Evolutionary conservation across 2,329 filamentous ascomycete species (phyloP).

Genomic region (Seiridium unicorne): DNA sequence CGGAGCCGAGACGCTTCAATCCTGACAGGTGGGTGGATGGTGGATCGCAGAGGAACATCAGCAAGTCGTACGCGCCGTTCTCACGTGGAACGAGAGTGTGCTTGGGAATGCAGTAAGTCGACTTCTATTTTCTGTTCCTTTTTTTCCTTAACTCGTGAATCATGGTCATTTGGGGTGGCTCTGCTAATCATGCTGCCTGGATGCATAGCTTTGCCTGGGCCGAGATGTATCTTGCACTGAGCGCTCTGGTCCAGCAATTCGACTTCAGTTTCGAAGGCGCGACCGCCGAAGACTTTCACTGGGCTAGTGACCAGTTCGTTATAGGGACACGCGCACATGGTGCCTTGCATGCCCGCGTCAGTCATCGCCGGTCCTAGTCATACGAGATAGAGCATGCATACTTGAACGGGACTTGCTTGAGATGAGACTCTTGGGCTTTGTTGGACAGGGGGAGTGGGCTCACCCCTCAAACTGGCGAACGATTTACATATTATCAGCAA

Average conservation of each 20-base stretch:
- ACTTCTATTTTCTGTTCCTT: neutral
- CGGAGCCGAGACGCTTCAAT: slow-evolving; percentile 19
- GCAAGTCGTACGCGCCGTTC: slow-evolving; percentile 1
- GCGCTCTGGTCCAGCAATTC: slow-evolving; percentile 12
- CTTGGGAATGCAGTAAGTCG: slow-evolving; percentile 5
- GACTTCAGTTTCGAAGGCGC: slow-evolving; percentile 13
- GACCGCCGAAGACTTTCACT: neutral
- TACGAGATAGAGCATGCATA: no score
- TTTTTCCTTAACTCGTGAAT: neutral
- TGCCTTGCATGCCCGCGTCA: neutral
- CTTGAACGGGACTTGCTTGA: no score
- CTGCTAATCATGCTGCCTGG: neutral
- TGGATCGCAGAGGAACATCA: neutral
- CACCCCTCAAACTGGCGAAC: no score
- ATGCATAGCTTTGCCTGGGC: slow-evolving; percentile 19
- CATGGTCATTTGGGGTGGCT: no score
- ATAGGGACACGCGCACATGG: neutral
- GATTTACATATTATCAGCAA: no score
- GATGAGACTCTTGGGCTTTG: no score
- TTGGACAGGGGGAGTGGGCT: no score
- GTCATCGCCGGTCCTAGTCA: no score
- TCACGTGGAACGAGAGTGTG: slow-evolving; percentile 5
- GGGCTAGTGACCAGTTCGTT: neutral
- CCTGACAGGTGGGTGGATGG: slow-evolving; percentile 24
- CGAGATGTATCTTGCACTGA: slow-evolving; percentile 18